Evolutionary conservation across 176 grass and related monocot genomes (phyloP).

Genomic region (Carex pumila): DNA sequence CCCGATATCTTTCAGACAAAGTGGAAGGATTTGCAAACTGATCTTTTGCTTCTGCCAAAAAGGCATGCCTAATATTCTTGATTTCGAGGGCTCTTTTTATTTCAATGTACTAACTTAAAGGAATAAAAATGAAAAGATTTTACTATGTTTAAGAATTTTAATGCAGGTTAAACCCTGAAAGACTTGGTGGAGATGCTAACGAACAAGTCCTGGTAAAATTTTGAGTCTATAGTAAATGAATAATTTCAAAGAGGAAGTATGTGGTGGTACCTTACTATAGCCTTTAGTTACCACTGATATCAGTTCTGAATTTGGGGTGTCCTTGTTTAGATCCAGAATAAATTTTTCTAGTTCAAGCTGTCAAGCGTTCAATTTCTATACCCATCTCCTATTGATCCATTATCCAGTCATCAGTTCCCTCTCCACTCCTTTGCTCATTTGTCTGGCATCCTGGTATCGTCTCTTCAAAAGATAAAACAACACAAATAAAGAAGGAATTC

Average conservation of each 20-base stretch:
- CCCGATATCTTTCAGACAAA: constrained; percentile 44
- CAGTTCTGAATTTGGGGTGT: background rate
- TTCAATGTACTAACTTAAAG: background rate
- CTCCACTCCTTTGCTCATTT: background rate
- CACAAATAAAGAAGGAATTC: background rate
- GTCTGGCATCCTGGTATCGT: background rate
- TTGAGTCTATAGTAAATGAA: constrained; percentile 11
- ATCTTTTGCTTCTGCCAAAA: constrained; percentile 81
- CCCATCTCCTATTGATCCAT: background rate
- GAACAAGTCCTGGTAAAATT: constrained; percentile 88
- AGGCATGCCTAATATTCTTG: constrained; percentile 37
- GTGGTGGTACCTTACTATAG: background rate
- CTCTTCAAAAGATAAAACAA: background rate
- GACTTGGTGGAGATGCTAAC: constrained; percentile 70
- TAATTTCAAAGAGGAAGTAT: background rate
- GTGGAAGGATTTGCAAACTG: constrained; percentile 94
- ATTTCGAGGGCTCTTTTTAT: background rate
- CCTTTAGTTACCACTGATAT: background rate
- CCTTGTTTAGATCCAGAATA: background rate
- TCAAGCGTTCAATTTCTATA: background rate
- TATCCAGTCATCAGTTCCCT: background rate
- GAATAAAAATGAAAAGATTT: background rate
- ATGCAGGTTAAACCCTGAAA: constrained; percentile 87
- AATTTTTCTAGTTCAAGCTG: background rate
- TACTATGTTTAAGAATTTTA: constrained; percentile 22